Evolutionary conservation across 495 filamentous ascomycete genomes (phyloP).

Genomic region (Hyaloscypha hepaticicola): DNA sequence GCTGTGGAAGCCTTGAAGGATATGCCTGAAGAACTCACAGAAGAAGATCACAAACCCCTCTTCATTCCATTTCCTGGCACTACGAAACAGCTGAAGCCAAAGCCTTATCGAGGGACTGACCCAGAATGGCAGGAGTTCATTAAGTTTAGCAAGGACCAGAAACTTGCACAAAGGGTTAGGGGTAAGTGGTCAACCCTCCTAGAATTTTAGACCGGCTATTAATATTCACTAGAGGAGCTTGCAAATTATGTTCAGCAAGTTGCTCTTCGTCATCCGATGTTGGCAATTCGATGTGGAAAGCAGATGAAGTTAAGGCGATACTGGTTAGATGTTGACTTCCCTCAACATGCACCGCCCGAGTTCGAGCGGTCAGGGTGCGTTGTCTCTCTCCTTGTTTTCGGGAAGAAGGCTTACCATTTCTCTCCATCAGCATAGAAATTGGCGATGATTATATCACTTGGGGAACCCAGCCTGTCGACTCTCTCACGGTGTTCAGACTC

Average conservation of each 20-base stretch:
- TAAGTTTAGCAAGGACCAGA: conserved; percentile 30
- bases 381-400: neutral
- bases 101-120: conserved; percentile 27
- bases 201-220: neutral
- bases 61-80: conserved; percentile 32
- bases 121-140: conserved; percentile 34
- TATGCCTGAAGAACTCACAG: conserved; percentile 10
- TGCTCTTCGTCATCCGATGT: conserved; percentile 33
- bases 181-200: conserved; percentile 12
- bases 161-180: conserved; percentile 23
- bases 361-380: conserved; percentile 61
- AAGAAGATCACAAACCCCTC: conserved; percentile 15
- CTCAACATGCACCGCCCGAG: conserved; percentile 55
- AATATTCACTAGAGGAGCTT: conserved; percentile 48
- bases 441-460: conserved; percentile 50
- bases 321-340: conserved; percentile 63
- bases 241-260: conserved; percentile 42
- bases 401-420: conserved; percentile 8
- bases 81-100: conserved; percentile 20
- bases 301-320: conserved; percentile 46
- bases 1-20: conserved; percentile 12
- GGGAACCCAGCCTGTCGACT: conserved; percentile 46
- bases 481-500: conserved; percentile 39
- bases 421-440: conserved; percentile 50
- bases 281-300: conserved; percentile 47